These are phyloP conservation scores for Xylaria sp. DNA, from an alignment of 2,329 filamentous ascomycete genomes.

Conservation along the genomic window DNA sequence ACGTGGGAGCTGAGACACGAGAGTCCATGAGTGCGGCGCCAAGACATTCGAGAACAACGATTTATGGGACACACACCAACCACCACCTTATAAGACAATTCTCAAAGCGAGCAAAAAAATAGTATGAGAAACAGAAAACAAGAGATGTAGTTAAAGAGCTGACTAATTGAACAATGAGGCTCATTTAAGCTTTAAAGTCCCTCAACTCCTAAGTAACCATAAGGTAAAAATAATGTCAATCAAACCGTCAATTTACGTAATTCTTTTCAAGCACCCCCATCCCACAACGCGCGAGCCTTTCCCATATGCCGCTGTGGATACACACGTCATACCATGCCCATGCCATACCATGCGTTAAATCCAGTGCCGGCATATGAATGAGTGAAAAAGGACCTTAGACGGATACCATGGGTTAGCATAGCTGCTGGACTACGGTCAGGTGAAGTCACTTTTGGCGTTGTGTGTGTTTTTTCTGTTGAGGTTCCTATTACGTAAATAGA, in stretches of 20 bases:
- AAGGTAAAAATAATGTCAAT: slow-evolving; percentile 19
- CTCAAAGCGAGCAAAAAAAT: not conserved
- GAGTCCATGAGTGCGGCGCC: not conserved
- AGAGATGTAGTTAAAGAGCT: slow-evolving; percentile 23
- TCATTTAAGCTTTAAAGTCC: not conserved
- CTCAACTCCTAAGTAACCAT: not conserved
- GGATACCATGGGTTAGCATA: no score
- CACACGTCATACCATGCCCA: not conserved
- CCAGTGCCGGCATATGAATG: not conserved
- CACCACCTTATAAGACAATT: not conserved
- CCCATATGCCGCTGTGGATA: slow-evolving; percentile 6
- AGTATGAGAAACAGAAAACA: not conserved
- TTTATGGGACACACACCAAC: no score
- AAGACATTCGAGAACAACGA: not conserved
- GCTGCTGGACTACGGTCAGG: no score
- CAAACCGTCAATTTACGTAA: slow-evolving; percentile 31
- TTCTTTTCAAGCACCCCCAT: not conserved
- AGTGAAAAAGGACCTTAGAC: no score
- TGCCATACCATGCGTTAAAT: not conserved
- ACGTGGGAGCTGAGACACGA: not conserved
- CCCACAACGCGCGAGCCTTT: not conserved
- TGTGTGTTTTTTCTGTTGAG: no score
- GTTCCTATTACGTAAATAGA: no score
- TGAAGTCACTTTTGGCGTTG: no score
- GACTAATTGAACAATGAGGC: slow-evolving; percentile 13